Evolutionary conservation across 495 filamentous ascomycete species (phyloP), one percentile per base, ranked within the genome.

Genomic region (Hyphodiscus hymeniophilus): DNA sequence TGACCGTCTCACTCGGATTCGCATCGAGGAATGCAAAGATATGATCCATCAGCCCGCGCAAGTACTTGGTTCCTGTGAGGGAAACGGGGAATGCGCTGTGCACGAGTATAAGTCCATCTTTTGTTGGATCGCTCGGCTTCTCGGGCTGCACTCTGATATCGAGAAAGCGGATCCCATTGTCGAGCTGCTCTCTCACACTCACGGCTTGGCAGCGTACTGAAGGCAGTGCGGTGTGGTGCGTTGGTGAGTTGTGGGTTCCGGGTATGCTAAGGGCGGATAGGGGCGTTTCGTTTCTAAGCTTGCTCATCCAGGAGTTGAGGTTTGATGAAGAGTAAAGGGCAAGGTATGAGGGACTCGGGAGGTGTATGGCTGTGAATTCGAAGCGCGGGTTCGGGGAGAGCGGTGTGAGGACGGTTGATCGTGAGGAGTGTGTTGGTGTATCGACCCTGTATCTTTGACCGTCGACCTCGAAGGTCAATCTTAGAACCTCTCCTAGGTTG

Each of bases 141-240:
- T 60, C 57, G 21, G 64, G 61, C 23, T 66, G 61, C 11, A 78
- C 85, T 36, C 92, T 82, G 50, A 98, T 80, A 61, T 98, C 92
- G 55, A 98, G 80, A 70, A 95, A 97, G 43, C 92, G 87, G 18
- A 97, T 82, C 30, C 92, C 92, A 66, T 95, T 94, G 40, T 82
- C 67, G 41, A 98, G 76, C 61, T 98, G 92, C 38, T 78, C 77
- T 35, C 70, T 72, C 4, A 89, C 75, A 36, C 75, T 67, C 20
- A 89, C 87, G 21, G 87, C 81, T 65, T 98, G 92, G 66, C 92
- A 98, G 45, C 92, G 85, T 11, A 98, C 92, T 0, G 87, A 92
- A 6, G 92, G 92, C 0, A 95, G 77, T 16, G 92, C 91, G 21
- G 74, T 64, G 65, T 92, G 72, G 66, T 76, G 81, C 2, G 91